Percentiles rank a stretch among this genome's conserved stretches.
Evolutionary conservation across 169 alveolate genomes (phyloP).

Genomic region (Plasmodium cynomolgi): DNA sequence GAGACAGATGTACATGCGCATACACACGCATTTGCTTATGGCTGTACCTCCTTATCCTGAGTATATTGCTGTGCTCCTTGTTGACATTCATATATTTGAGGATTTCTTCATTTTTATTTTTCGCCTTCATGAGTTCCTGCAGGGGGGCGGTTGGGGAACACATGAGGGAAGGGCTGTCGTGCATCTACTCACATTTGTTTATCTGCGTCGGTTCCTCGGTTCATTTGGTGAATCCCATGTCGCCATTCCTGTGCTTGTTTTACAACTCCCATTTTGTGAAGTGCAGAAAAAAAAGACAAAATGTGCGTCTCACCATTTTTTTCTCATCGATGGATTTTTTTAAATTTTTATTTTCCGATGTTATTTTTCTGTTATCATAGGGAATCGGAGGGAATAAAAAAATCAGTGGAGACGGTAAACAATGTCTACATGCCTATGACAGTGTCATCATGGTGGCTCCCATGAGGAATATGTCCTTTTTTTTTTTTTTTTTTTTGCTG

Average conservation of each 20-base stretch:
- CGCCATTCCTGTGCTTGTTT: background rate
- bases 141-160: background rate
- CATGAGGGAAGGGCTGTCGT: background rate
- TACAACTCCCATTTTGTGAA: background rate
- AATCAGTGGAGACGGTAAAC: background rate
- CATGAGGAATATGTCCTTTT: background rate
- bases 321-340: conserved; percentile 70
- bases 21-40: background rate
- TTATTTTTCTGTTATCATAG: conserved; percentile 34
- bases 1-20: background rate
- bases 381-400: background rate
- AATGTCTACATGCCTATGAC: background rate
- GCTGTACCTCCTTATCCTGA: conserved; percentile 56
- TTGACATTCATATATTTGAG: conserved; percentile 71
- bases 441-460: background rate
- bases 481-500: background rate
- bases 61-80: conserved; percentile 72
- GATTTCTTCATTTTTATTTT: conserved; percentile 64
- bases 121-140: conserved; percentile 44
- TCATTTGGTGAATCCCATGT: background rate
- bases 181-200: background rate
- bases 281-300: background rate
- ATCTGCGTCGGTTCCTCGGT: background rate
- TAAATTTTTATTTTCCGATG: conserved; percentile 61
- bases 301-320: conserved; percentile 32